Evolutionary conservation across 2,329 filamentous ascomycete genomes (phyloP).

Genomic region (Cryoendolithus antarcticus): DNA sequence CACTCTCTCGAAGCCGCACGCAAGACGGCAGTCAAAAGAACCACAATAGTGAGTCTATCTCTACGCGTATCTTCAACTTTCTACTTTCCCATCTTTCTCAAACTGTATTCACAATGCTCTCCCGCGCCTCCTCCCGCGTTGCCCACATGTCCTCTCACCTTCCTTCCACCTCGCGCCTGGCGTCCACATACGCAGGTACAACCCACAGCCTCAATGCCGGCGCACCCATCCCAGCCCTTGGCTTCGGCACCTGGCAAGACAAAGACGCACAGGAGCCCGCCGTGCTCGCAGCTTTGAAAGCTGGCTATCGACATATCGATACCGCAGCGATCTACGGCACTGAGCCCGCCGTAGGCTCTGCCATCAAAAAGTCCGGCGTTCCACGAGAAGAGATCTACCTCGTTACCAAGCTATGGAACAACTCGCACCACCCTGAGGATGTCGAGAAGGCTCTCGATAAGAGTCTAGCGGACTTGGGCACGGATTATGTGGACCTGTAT

Average conservation of each 20-base stretch:
- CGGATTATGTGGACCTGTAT: conserved; percentile 33
- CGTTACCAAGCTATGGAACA: conserved; percentile 53
- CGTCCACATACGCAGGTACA: conserved; percentile 20
- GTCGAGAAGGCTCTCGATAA: conserved; percentile 24
- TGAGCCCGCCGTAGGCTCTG: conserved; percentile 31
- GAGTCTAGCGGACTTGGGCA: conserved; percentile 27
- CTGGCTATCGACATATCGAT: conserved; percentile 45
- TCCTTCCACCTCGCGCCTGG: too few relatives aligned
- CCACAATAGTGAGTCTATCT: too few relatives aligned
- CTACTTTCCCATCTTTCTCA: too few relatives aligned
- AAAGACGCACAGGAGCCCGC: conserved; percentile 21
- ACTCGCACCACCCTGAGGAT: conserved; percentile 28
- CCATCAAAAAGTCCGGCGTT: conserved; percentile 24
- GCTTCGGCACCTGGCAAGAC: conserved; percentile 29
- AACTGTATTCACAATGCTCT: too few relatives aligned
- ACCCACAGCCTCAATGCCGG: conserved; percentile 33
- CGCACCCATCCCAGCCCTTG: conserved; percentile 26
- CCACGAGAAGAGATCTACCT: conserved; percentile 20
- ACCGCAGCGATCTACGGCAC: conserved; percentile 39
- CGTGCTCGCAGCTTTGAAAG: conserved; percentile 28
- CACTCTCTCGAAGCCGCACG: too few relatives aligned
- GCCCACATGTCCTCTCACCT: too few relatives aligned
- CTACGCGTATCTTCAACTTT: too few relatives aligned
- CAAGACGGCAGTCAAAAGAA: too few relatives aligned
- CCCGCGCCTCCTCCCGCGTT: too few relatives aligned